Evolutionary conservation across 2,329 filamentous ascomycete species (phyloP), one percentile per base, ranked within the genome.

Genomic region (Tolypocladium pustulatum): DNA sequence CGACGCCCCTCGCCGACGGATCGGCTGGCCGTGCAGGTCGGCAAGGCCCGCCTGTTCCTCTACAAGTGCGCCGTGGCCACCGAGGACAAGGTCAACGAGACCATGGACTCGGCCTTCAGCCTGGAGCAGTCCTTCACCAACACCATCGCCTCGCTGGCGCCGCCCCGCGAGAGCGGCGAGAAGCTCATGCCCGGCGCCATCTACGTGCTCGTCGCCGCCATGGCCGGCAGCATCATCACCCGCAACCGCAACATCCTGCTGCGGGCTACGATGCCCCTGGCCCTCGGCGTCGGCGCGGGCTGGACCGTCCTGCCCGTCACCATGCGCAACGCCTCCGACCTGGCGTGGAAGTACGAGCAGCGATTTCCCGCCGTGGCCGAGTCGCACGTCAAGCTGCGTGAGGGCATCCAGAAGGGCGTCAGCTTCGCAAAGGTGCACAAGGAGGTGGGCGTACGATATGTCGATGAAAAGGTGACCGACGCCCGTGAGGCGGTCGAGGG

Each of bases 331-430:
- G 85, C 96, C 34, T 86, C 87, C 51, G 87, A 93, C 69, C 78
- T 97, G 70, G 77, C 88, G 53, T 99, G 94, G 94, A 86, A 84
- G 71, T 99, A 94, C 73, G 94, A 99, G 85, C 84, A 95, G 81
- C 85, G 82, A 68, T 89, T 92, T 70, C 94, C 94, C 5, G 88
- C 82, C 22, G 72, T 99, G 58, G 88, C 91, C 22, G 87, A 96
- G 66, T 84, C 89, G 59, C 94, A 99, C 76, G 66, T 93, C 61
- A 78, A 81, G 68, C 78, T 89, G 57, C 85, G 87, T 61, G 84
- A 90, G 67, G 80, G 85, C 53, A 79, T 92, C 61, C 78, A 83
- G 71, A 81, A 86, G 70, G 86, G 88, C 59, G 84, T 86, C 77
- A 79, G 83, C 72, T 90, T 90, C 62, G 89, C 89, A 57, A 85